Conservation (phyloP, 768 basidiomycete species). For the Termitomyces eurrhizus region DNA sequence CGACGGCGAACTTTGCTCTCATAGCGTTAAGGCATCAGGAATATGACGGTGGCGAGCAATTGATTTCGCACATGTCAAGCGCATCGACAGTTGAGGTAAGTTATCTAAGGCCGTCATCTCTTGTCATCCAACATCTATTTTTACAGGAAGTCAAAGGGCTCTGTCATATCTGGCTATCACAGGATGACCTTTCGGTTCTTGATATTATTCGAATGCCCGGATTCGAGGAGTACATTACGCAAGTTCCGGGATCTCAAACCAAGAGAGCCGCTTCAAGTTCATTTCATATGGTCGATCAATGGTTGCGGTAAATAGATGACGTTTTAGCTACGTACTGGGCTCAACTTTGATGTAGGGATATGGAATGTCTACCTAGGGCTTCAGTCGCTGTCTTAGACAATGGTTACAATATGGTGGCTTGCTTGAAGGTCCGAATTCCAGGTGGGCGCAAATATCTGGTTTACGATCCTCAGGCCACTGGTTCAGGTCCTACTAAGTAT, state of each 20-base stretch:
- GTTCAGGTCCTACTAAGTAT: not conserved
- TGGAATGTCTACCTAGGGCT: not conserved
- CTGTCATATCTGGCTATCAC: not conserved
- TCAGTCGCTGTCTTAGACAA: constrained; percentile 2
- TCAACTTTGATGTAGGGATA: not conserved
- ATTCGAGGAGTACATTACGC: not conserved
- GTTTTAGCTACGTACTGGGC: not conserved
- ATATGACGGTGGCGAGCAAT: not conserved
- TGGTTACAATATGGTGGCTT: not conserved
- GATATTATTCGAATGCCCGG: not conserved
- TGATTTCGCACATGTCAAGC: not conserved
- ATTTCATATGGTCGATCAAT: not conserved
- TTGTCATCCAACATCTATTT: not conserved
- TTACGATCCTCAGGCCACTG: constrained; percentile 1
- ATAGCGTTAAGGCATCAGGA: not conserved
- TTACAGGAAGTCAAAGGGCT: constrained; percentile 1
- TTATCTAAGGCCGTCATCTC: not conserved
- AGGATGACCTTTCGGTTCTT: not conserved
- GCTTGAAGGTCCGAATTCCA: not conserved
- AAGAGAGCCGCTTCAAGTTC: not conserved
- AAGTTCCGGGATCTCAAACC: not conserved
- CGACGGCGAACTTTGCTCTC: constrained; percentile 1
- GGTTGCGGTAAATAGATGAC: not conserved
- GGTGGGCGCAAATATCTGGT: not conserved
- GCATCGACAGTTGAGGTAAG: not conserved